Evolutionary conservation across 163 green algal species (phyloP).

Genomic region (Prototheca stagnorum): DNA sequence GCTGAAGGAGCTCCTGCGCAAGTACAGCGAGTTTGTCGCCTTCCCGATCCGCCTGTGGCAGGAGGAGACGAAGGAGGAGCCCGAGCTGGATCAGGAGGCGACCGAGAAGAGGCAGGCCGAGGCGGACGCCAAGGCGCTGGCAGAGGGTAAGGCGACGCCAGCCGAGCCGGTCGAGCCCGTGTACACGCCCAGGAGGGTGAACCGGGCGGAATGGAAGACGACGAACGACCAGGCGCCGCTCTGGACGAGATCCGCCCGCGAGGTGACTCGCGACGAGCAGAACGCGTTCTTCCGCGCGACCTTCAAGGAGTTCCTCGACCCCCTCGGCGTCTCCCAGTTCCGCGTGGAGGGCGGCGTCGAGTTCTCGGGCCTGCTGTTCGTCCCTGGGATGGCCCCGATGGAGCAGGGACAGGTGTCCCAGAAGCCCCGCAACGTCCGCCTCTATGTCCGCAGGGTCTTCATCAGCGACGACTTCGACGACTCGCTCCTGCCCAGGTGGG

Average conservation of each 20-base stretch:
- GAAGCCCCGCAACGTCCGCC: slow-evolving; percentile 52
- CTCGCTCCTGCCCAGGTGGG: slow-evolving; percentile 79
- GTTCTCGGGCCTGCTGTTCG: slow-evolving; percentile 80
- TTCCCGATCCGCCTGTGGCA: slow-evolving; percentile 82
- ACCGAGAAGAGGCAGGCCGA: slow-evolving; percentile 56
- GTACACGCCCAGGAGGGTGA: slow-evolving; percentile 77
- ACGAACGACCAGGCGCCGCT: slow-evolving; percentile 97
- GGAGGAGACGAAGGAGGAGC: slow-evolving; percentile 41
- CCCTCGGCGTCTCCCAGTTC: slow-evolving; percentile 70
- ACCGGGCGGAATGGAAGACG: slow-evolving; percentile 60
- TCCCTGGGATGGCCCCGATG: slow-evolving; percentile 90
- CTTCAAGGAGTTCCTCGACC: slow-evolving; percentile 88
- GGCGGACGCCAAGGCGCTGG: slow-evolving; percentile 41
- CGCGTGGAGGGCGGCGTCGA: slow-evolving; percentile 89
- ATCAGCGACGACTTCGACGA: slow-evolving; percentile 92
- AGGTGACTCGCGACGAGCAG: slow-evolving; percentile 68
- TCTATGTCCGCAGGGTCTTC: slow-evolving; percentile 96
- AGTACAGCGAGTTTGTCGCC: slow-evolving; percentile 96
- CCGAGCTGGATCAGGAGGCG: slow-evolving; percentile 58
- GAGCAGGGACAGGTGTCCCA: slow-evolving; percentile 34
- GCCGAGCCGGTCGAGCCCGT: slow-evolving; percentile 43
- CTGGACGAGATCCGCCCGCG: slow-evolving; percentile 71
- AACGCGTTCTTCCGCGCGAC: slow-evolving; percentile 86
- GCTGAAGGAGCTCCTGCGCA: slow-evolving; percentile 76
- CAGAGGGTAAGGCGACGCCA: slow-evolving; percentile 42